Conservation (phyloP, 768 basidiomycete species). For the Russula emetica region DNA sequence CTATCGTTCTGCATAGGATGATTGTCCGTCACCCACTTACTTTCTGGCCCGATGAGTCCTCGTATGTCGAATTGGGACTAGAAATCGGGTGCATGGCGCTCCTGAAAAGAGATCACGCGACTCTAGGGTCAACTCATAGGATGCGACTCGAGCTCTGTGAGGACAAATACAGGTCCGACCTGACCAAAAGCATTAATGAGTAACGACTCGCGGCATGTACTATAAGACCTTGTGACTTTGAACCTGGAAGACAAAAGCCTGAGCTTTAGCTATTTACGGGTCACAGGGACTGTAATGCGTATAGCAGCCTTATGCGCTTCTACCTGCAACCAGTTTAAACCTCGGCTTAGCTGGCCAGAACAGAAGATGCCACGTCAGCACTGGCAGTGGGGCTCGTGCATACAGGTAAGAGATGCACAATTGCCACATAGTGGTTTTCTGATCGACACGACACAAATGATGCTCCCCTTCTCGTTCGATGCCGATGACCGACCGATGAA, state of each 20-base stretch:
- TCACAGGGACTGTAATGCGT: too few species aligned
- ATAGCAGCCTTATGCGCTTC: not conserved
- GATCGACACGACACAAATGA: not conserved
- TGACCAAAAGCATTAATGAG: not conserved
- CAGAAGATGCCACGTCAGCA: not conserved
- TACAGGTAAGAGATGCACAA: not conserved
- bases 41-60: conserved; percentile 71
- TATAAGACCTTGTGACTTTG: not conserved
- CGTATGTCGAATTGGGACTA: too few species aligned
- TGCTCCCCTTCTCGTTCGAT: not conserved
- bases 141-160: too few species aligned
- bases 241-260: not conserved
- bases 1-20: not conserved
- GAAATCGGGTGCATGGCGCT: not conserved
- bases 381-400: too few species aligned
- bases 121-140: not conserved
- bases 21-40: conserved; percentile 7
- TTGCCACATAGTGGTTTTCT: not conserved
- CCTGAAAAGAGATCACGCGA: not conserved
- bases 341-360: not conserved
- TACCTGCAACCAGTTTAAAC: not conserved
- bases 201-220: not conserved
- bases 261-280: not conserved
- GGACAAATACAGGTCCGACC: not conserved
- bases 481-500: not conserved